phyloP scores from a whole-genome alignment of 495 filamentous ascomycete genomes.

The Daldinia decipiens region DNA sequence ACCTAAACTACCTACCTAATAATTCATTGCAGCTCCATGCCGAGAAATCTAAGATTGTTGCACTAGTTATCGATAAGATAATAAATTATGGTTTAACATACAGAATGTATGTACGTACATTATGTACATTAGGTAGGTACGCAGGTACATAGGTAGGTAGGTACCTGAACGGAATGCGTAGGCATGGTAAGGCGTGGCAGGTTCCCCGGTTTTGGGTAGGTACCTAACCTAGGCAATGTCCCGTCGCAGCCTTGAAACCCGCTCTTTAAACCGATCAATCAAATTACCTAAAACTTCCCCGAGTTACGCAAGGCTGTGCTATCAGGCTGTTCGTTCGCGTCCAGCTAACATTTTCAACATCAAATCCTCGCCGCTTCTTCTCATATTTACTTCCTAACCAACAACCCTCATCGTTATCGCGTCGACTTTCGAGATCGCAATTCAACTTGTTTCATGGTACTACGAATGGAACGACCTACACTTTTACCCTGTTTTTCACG shows the following conservation, averaged over 20 bases:
- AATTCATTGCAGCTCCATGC: background rate
- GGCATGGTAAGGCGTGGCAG: slow-evolving; percentile 22
- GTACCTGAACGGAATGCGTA: slow-evolving; percentile 3
- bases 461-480: slow-evolving; percentile 35
- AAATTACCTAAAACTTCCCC: slow-evolving; percentile 33
- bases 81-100: background rate
- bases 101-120: no score
- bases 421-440: background rate
- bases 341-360: background rate
- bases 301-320: slow-evolving; percentile 38
- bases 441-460: background rate
- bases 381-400: background rate
- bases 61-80: slow-evolving; percentile 3
- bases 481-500: slow-evolving; percentile 15
- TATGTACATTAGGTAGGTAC: no score
- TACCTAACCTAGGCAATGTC: no score
- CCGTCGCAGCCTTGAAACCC: background rate
- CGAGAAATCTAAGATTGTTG: background rate
- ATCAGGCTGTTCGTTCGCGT: slow-evolving; percentile 36
- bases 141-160: no score
- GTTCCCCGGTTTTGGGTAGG: slow-evolving; percentile 22
- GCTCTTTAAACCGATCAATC: slow-evolving; percentile 18
- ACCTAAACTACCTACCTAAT: no score
- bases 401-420: background rate
- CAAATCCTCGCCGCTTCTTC: slow-evolving; percentile 13